Base-by-base conservation (phyloP, 768 basidiomycete species). In the Termitomyces titanicus region DNA sequence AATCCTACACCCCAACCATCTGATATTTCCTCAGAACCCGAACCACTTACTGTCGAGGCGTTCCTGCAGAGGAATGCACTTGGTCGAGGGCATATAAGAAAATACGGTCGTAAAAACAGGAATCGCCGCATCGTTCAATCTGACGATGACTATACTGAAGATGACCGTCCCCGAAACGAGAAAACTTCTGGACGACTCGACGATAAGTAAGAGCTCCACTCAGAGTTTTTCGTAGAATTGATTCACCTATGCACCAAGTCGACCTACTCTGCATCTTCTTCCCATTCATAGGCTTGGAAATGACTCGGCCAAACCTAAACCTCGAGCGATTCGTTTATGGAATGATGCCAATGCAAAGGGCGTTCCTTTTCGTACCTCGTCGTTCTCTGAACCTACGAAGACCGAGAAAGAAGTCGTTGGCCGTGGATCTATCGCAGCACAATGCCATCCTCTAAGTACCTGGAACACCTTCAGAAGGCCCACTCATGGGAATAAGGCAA, bases 261-360 rank as follows among this genome's bases (percentile, higher is more conserved):
- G 71, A 11, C 59, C 53, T 13, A 64, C 72, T 42, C 57, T 76
- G 17, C 66, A 61, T 25, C 63, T 71, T 53, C 63, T 64, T 4
- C 55, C 62, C 35, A 53, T 54, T 18, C 24, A 49, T 18, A n/a
- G 3, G 17, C 22, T 12, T 15, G 49, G 47, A 12, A 17, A 47
- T 18, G 22, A 42, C 2, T 17, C 29, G 3, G 31, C 25, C 8
- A 55, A 37, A 27, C 29, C 43, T 18, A 62, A 52, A 52, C 51
- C 34, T 50, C 53, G 47, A 44, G 40, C 11, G 3, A 58, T 40
- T 40, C 57, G 47, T 40, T 55, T 53, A 20, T 65, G 68, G 63
- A 63, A 51, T 20, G 58, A 70, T 9, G 66, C 73, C 11, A 72
- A 77, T 35, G 68, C 70, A 33, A 73, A 67, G 47, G 56, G 55